Conservation (phyloP, 495 filamentous ascomycete species). For the Aspergillus ellipticus region DNA sequence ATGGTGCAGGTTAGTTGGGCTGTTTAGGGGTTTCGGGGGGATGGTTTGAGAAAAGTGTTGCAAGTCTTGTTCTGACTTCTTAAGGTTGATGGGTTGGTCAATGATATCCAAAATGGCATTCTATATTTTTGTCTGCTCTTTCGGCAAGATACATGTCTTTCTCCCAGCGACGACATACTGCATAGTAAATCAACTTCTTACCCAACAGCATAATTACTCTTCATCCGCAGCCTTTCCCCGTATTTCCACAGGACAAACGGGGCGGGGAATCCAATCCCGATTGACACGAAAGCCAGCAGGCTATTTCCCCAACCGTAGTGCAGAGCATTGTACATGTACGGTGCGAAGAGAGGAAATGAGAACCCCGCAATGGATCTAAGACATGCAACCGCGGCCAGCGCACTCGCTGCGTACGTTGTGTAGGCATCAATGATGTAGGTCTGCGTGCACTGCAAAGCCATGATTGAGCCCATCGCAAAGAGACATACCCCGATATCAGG, state of each 20-base stretch:
- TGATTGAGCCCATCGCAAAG: slow-evolving; percentile 55
- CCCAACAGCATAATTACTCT: background rate
- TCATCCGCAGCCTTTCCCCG: slow-evolving; percentile 45
- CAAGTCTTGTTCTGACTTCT: too few species aligned
- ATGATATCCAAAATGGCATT: too few species aligned
- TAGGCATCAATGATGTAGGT: slow-evolving; percentile 42
- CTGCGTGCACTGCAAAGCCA: slow-evolving; percentile 63
- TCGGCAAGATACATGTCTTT: too few species aligned
- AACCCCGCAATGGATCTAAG: slow-evolving; percentile 66
- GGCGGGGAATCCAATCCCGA: slow-evolving; percentile 53
- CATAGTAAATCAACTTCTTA: background rate
- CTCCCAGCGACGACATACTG: too few species aligned
- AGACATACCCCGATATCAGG: slow-evolving; percentile 60
- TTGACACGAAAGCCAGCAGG: slow-evolving; percentile 48
- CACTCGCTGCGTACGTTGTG: slow-evolving; percentile 65
- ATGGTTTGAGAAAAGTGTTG: too few species aligned
- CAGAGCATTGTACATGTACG: slow-evolving; percentile 46
- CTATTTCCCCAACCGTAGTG: slow-evolving; percentile 62
- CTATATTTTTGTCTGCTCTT: too few species aligned
- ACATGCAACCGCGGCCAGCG: slow-evolving; percentile 60
- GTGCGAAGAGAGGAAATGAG: slow-evolving; percentile 72
- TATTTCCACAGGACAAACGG: slow-evolving; percentile 57
- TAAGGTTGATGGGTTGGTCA: too few species aligned
- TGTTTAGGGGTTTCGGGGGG: too few species aligned
- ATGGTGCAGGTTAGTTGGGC: too few species aligned